These are phyloP conservation scores for Diplodia corticola DNA, from an alignment of 2,329 filamentous ascomycete genomes.

Conservation along the genomic window DNA sequence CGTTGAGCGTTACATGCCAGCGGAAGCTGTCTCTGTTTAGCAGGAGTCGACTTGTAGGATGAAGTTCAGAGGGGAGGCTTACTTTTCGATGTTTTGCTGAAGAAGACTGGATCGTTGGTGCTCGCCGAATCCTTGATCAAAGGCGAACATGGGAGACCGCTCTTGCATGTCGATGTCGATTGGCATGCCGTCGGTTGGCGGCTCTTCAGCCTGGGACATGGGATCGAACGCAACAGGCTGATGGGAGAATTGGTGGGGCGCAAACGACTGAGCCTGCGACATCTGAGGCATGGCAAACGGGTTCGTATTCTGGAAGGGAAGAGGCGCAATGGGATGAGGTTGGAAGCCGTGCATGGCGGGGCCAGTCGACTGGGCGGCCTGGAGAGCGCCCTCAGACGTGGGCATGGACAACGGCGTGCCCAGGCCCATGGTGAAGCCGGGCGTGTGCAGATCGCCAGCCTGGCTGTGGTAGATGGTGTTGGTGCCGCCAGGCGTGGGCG, in stretches of 20 bases:
- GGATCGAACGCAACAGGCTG: slow-evolving; percentile 78
- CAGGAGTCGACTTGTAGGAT: background rate
- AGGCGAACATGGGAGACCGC: slow-evolving; percentile 61
- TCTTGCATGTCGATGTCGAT: slow-evolving; percentile 62
- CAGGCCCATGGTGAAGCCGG: slow-evolving; percentile 70
- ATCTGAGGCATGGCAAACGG: slow-evolving; percentile 62
- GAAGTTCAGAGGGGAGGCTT: slow-evolving; percentile 29
- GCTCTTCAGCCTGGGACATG: slow-evolving; percentile 70
- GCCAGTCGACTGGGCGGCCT: slow-evolving; percentile 56
- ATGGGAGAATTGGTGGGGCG: slow-evolving; percentile 77
- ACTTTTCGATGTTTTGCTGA: slow-evolving; percentile 50
- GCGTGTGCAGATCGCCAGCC: slow-evolving; percentile 84
- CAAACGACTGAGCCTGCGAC: slow-evolving; percentile 57
- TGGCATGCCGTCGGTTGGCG: slow-evolving; percentile 60
- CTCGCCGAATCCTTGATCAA: slow-evolving; percentile 48
- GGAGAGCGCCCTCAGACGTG: slow-evolving; percentile 66
- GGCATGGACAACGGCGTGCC: slow-evolving; percentile 81
- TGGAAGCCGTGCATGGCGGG: slow-evolving; percentile 65
- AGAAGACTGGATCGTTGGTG: slow-evolving; percentile 47
- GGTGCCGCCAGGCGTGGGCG: slow-evolving; percentile 78
- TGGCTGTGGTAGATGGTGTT: slow-evolving; percentile 80
- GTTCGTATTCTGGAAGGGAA: slow-evolving; percentile 64
- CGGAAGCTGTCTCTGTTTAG: slow-evolving; percentile 64
- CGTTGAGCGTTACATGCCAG: slow-evolving; percentile 85
- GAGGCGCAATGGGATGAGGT: slow-evolving; percentile 38